Evolutionary conservation across 2,329 filamentous ascomycete genomes (phyloP).

Genomic region (Botryotinia convoluta): DNA sequence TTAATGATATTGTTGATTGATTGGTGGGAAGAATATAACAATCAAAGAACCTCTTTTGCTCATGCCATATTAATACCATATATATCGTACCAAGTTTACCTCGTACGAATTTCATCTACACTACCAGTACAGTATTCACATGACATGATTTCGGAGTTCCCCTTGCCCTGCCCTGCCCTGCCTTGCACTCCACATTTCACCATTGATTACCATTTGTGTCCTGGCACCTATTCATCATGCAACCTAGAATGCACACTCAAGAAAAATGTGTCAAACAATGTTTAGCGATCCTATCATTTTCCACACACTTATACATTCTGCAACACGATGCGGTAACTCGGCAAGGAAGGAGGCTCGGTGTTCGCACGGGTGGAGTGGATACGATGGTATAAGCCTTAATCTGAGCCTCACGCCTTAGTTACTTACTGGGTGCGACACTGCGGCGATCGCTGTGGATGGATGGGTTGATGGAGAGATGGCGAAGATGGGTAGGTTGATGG

Average conservation of each 20-base stretch:
- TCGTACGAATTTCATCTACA: not conserved
- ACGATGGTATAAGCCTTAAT: not conserved
- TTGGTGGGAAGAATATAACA: conserved; percentile 7
- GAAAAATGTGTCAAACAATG: not conserved
- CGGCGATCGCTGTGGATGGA: no score
- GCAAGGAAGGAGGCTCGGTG: not conserved
- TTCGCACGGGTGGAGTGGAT: not conserved
- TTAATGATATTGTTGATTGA: conserved; percentile 13
- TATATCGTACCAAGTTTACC: not conserved
- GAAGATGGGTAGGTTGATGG: no score
- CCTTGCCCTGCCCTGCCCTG: not conserved
- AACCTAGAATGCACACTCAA: not conserved
- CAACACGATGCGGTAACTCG: not conserved
- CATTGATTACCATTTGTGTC: not conserved
- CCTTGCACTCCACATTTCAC: conserved; percentile 7
- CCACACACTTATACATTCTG: not conserved
- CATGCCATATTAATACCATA: not conserved
- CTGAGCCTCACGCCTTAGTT: not conserved
- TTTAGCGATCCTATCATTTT: conserved; percentile 17
- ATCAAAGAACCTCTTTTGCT: not conserved
- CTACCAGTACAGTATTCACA: not conserved
- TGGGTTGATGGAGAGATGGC: no score
- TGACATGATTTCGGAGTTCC: conserved; percentile 2
- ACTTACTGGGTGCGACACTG: no score
- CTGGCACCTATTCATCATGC: not conserved